Base-by-base conservation (phyloP, 805 yeast species). In the Barnettozyma wickerhamii region DNA sequence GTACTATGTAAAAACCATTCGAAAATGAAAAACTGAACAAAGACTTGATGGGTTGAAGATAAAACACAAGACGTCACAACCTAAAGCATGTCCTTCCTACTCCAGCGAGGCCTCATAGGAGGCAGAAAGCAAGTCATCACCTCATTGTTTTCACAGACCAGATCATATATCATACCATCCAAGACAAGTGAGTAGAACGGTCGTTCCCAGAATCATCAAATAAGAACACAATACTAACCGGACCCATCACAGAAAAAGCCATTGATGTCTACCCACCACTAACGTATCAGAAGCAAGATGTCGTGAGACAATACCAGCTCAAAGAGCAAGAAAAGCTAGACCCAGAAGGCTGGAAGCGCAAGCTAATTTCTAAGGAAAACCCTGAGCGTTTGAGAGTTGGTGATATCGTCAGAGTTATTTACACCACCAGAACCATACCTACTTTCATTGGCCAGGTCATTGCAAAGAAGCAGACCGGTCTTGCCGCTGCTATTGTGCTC, bases 371-470 rank as follows among this genome's bases (percentile, higher is more conserved):
- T 41, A 65, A 68, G 21, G 48, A 58, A 18, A 69, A 70, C 39
- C 63, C 74, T 7, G 71, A 71, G 19, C 40, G 49, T 33, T 66
- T 90, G 23, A 72, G 86, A 41, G 75, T 95, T 0, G 97, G 95
- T 12, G 97, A 90, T 58, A 71, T 87, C 21, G 78, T 90, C 29
- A 77, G 84, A 47, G 83, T 90, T 4, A 76, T 79, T 24, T 88
- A 84, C 58, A 62, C 64, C 13, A 71, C 76, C 42, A 62, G 76
- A 47, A 52, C 65, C 5, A 77, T 82, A 58, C 77, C 82, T 40
- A 75, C 76, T 19, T 81, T 87, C 48, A 71, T 79, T 18, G 99
- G 98, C 5, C 82, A 82, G 60, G 77, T 89, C 2, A 65, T 91
- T 40, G 89, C 85, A 40, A 72, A 89, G 42, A 84, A 83, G 56